Evolutionary conservation across 2,329 filamentous ascomycete genomes (phyloP).

Genomic region (Blastomyces emzantsi): DNA sequence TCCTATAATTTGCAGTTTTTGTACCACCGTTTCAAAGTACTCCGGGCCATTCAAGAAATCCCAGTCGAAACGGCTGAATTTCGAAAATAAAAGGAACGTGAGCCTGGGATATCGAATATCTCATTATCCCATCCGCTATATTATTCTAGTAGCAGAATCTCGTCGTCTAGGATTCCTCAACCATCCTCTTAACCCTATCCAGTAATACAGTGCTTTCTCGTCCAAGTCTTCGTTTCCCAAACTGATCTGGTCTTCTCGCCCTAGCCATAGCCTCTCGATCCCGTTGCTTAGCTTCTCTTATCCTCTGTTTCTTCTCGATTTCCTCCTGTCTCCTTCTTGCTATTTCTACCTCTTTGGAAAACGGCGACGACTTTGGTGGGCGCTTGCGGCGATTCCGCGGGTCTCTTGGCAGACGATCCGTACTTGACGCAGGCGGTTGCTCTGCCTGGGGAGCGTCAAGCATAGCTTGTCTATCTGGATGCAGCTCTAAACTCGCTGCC

Average conservation of each 20-base stretch:
- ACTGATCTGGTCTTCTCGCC: constrained; percentile 51
- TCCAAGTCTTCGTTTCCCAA: constrained; percentile 70
- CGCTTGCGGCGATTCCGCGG: constrained; percentile 26
- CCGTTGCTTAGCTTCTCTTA: constrained; percentile 61
- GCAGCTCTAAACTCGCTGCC: constrained; percentile 43
- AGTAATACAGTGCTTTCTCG: constrained; percentile 70
- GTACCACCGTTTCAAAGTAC: background rate
- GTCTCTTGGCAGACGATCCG: constrained; percentile 19
- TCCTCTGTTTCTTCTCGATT: constrained; percentile 55
- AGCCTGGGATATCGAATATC: background rate
- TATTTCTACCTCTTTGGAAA: constrained; percentile 61
- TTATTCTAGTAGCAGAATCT: no score
- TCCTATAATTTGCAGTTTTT: background rate
- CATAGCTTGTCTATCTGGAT: constrained; percentile 53
- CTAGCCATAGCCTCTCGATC: constrained; percentile 58
- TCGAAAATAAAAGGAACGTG: background rate
- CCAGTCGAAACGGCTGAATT: background rate
- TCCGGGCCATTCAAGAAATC: background rate
- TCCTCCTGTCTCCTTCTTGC: constrained; percentile 51
- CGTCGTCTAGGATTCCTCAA: constrained; percentile 36
- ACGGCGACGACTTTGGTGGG: constrained; percentile 41
- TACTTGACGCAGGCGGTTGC: constrained; percentile 10
- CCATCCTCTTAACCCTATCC: constrained; percentile 66
- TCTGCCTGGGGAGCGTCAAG: constrained; percentile 37
- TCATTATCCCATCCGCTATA: background rate